A percentile compares a stretch with the other conserved stretches of the same genome.
Evolutionary conservation across 2,329 filamentous ascomycete genomes (phyloP).

Genomic region (Fusarium nematophilum): DNA sequence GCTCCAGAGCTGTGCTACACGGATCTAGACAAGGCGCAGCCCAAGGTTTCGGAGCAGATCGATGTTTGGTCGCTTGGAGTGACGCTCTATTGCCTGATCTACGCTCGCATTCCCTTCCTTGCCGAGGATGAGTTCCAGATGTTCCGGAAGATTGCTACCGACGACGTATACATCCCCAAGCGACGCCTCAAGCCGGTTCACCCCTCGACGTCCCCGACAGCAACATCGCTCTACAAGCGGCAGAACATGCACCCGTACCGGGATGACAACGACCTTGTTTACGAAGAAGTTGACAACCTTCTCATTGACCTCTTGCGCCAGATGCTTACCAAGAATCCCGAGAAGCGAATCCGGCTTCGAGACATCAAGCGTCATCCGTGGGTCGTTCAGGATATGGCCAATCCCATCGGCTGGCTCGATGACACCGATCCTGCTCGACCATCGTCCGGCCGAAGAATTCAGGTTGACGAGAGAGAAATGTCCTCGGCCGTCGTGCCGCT

Average conservation of each 20-base stretch:
- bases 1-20: slow-evolving; percentile 96
- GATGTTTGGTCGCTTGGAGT: slow-evolving; percentile 98
- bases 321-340: slow-evolving; percentile 89
- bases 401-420: slow-evolving; percentile 87
- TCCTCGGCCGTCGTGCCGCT: slow-evolving; percentile 91
- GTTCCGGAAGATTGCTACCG: slow-evolving; percentile 90
- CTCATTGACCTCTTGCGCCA: slow-evolving; percentile 81
- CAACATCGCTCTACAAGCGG: slow-evolving; percentile 66
- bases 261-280: slow-evolving; percentile 80
- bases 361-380: slow-evolving; percentile 96
- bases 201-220: slow-evolving; percentile 66
- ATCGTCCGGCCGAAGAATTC: slow-evolving; percentile 84
- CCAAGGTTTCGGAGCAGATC: slow-evolving; percentile 89
- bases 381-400: slow-evolving; percentile 82
- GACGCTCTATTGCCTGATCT: slow-evolving; percentile 95
- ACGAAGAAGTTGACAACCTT: slow-evolving; percentile 86
- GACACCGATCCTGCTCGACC: slow-evolving; percentile 88
- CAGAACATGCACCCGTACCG: slow-evolving; percentile 75
- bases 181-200: slow-evolving; percentile 83
- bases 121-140: slow-evolving; percentile 92
- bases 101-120: slow-evolving; percentile 91
- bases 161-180: slow-evolving; percentile 89
- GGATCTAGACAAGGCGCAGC: slow-evolving; percentile 75
- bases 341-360: slow-evolving; percentile 85
- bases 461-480: slow-evolving; percentile 91